Evolutionary conservation across 371 early-diverging fungal genomes (phyloP).

Genomic region (Spraguea lophii): DNA sequence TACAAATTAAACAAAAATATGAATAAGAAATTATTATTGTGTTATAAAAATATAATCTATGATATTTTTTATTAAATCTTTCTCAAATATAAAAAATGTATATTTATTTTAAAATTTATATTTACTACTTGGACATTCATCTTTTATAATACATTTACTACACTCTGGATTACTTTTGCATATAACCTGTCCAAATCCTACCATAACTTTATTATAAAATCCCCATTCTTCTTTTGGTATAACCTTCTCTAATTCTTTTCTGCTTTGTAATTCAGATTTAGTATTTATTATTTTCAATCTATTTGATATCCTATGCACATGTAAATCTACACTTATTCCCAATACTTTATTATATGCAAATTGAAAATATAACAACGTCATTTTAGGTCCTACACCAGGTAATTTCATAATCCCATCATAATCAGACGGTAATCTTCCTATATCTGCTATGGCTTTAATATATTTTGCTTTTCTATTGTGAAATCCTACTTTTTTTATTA

Average conservation of each 20-base stretch:
- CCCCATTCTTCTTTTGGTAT: slow-evolving; percentile 54
- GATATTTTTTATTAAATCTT: too few relatives aligned
- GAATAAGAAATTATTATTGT: too few relatives aligned
- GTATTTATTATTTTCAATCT: slow-evolving; percentile 62
- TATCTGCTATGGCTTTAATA: slow-evolving; percentile 14
- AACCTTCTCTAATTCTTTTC: slow-evolving; percentile 51
- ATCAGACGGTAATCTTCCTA: background rate
- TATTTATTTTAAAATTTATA: background rate
- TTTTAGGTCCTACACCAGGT: slow-evolving; percentile 91
- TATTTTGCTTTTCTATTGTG: slow-evolving; percentile 57
- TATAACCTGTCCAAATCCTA: slow-evolving; percentile 75
- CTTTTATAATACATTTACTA: slow-evolving; percentile 57
- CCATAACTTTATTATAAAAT: slow-evolving; percentile 65
- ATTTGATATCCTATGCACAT: slow-evolving; percentile 77
- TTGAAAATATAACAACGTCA: slow-evolving; percentile 49
- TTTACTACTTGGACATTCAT: too few relatives aligned
- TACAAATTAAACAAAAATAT: too few relatives aligned
- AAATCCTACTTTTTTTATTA: slow-evolving; percentile 66
- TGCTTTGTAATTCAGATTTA: slow-evolving; percentile 50
- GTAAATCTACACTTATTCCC: slow-evolving; percentile 92
- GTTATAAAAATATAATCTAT: too few relatives aligned
- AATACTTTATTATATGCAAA: slow-evolving; percentile 47
- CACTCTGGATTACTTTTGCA: slow-evolving; percentile 64
- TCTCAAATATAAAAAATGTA: background rate
- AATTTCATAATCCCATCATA: slow-evolving; percentile 36